phyloP scores from a whole-genome alignment of 2,329 filamentous ascomycete species.

The Fusarium paranaense region DNA sequence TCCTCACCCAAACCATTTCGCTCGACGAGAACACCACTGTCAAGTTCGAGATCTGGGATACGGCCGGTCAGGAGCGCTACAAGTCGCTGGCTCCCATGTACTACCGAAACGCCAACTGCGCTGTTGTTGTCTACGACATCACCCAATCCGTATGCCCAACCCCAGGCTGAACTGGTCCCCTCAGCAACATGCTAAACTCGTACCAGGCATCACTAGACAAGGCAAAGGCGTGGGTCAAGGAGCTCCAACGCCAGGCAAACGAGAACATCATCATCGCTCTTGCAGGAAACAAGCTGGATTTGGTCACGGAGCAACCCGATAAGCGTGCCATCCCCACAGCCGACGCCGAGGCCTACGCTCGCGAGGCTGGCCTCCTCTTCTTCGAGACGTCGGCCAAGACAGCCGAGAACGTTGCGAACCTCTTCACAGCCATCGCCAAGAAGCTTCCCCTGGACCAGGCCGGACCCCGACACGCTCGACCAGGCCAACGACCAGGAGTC shows the following conservation, averaged over 20 bases:
- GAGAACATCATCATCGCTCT: constrained; percentile 99
- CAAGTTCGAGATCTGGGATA: constrained; percentile 99
- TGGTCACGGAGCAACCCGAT: constrained; percentile 93
- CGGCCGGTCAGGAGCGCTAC: constrained; percentile 97
- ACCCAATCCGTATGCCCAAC: constrained; percentile 86
- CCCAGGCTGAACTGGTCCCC: background rate
- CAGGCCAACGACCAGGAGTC: constrained; percentile 70
- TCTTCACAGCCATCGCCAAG: constrained; percentile 98
- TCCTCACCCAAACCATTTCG: constrained; percentile 98
- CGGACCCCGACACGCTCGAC: constrained; percentile 86
- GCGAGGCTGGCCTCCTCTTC: constrained; percentile 93
- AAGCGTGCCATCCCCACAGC: constrained; percentile 91
- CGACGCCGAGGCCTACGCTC: constrained; percentile 95
- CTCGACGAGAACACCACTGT: constrained; percentile 98
- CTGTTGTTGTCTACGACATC: constrained; percentile 98
- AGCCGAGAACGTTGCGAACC: constrained; percentile 91
- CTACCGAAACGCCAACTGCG: constrained; percentile 99
- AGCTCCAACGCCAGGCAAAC: constrained; percentile 97
- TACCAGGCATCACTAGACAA: constrained; percentile 93
- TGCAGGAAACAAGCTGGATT: constrained; percentile 96
- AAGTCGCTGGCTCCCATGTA: constrained; percentile 99
- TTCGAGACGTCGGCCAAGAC: constrained; percentile 99
- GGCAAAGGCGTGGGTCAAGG: constrained; percentile 99
- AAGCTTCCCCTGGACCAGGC: constrained; percentile 96
- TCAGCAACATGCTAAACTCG: constrained; percentile 23